Base-by-base conservation (phyloP, 164 flowering plant species). In the Akebia trifoliata region DNA sequence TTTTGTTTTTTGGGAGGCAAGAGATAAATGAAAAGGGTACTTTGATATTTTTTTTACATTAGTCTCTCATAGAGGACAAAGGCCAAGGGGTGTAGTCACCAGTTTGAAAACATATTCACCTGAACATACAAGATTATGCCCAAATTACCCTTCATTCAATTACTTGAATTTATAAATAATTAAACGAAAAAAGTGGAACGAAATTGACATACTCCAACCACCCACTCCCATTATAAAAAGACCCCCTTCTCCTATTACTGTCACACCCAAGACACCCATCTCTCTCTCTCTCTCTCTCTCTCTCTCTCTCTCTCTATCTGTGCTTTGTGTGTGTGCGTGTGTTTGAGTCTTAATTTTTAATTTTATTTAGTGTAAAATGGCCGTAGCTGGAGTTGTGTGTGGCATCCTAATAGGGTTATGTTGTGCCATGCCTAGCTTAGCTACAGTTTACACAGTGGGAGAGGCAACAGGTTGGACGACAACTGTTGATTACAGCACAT, bases 381-480 rank as follows among this genome's bases (percentile, higher is more conserved):
- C 44, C 17, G 17, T 6, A n/a, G 56, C 37, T 29, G 40, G 42
- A 39, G 49, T 54, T 56, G 60, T 47, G 56, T 54, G 9, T 7
- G 26, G 9, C 34, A 17, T 65, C 18, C 50, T 58, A 14, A 12
- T 46, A 4, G 21, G 52, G 1, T 37, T 68, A 22, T 59, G 54
- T 40, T 61, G 28, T 49, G 67, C 39, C 1, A 50, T 67, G 43
- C 64, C 58, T 1, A 43, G 56, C 65, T 62, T 56, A 4, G 76
- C 69, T 42, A 65, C 67, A 1, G 68, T 6, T 24, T 66, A 75
- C 54, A 77, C 74, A 0, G 84, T 80, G 3, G 84, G 84, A 2
- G 84, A 77, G 32, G 3, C 73, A 6, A 6, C 59, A 2, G 84
- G 84, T 0, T 80, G 84, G 81, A 2, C 58, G 7, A 14, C 65